Evolutionary conservation across 805 yeast species (phyloP).

Genomic region (Yamadazyma insecticola): DNA sequence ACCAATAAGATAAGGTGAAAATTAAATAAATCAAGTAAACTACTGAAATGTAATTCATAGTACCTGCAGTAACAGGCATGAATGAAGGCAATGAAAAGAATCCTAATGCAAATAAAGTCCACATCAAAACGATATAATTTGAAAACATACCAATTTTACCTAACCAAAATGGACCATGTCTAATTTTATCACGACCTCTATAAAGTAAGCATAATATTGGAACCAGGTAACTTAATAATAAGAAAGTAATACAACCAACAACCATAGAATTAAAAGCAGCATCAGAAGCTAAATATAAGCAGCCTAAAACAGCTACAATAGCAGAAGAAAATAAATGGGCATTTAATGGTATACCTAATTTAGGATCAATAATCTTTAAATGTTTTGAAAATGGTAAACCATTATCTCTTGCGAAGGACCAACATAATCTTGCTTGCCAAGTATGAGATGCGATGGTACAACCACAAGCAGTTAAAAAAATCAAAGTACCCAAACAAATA

Average conservation of each 20-base stretch:
- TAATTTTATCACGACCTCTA: constrained; percentile 34
- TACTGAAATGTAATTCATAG: constrained; percentile 18
- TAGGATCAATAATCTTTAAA: constrained; percentile 33
- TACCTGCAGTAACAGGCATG: constrained; percentile 20
- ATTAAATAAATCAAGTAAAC: constrained; percentile 21
- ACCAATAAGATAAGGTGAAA: constrained; percentile 37
- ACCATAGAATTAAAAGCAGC: constrained; percentile 38
- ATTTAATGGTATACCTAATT: constrained; percentile 34
- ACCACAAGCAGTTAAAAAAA: constrained; percentile 32
- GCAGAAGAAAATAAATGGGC: constrained; percentile 35
- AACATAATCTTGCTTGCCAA: constrained; percentile 41
- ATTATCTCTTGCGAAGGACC: constrained; percentile 41
- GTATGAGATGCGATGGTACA: constrained; percentile 39
- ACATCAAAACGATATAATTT: constrained; percentile 27
- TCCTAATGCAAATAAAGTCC: constrained; percentile 34
- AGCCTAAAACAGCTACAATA: constrained; percentile 33
- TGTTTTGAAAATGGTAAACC: constrained; percentile 39
- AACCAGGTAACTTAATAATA: constrained; percentile 31
- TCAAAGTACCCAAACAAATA: constrained; percentile 29
- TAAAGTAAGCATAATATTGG: constrained; percentile 31
- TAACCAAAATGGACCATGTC: constrained; percentile 39
- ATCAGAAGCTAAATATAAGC: constrained; percentile 29
- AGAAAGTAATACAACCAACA: constrained; percentile 32
- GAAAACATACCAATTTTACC: constrained; percentile 33
- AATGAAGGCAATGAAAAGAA: constrained; percentile 34